These are phyloP conservation scores for Alliaria petiolata DNA, from an alignment of 345 rosid species.

Conservation along the genomic window DNA sequence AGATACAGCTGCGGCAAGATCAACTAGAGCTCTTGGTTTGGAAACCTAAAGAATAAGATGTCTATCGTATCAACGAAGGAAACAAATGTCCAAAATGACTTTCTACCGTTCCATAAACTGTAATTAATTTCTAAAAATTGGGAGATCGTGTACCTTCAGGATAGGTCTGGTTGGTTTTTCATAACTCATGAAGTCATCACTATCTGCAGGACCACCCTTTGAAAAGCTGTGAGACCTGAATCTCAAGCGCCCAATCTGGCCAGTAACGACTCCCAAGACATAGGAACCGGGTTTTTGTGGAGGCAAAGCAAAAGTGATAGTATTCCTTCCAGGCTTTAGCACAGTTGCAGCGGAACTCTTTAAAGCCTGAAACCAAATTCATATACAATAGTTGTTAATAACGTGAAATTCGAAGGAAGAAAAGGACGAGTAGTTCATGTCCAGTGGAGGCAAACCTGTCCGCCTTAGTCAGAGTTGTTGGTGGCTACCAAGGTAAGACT, in stretches of 20 bases:
- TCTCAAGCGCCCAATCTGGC: slow-evolving; percentile 89
- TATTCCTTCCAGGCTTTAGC: slow-evolving; percentile 73
- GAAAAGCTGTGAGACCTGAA: slow-evolving; percentile 97
- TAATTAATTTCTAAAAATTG: slow-evolving; percentile 3
- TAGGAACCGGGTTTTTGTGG: slow-evolving; percentile 95
- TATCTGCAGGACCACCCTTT: slow-evolving; percentile 92
- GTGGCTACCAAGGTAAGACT: slow-evolving; percentile 88
- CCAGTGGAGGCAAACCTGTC: slow-evolving; percentile 56
- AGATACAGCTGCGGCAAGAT: slow-evolving; percentile 81
- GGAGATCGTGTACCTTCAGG: slow-evolving; percentile 57
- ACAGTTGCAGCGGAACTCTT: slow-evolving; percentile 68
- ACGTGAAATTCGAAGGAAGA: neutral
- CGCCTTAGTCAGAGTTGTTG: slow-evolving; percentile 79
- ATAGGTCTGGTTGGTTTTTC: slow-evolving; percentile 94
- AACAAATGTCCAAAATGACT: slow-evolving; percentile 8
- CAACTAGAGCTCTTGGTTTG: slow-evolving; percentile 93
- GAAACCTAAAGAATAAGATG: slow-evolving; percentile 52
- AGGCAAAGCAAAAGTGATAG: slow-evolving; percentile 65
- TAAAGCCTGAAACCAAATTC: slow-evolving; percentile 60
- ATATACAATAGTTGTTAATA: slow-evolving; percentile 1
- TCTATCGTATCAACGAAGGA: slow-evolving; percentile 24
- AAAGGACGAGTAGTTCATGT: slow-evolving; percentile 3
- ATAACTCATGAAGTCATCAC: slow-evolving; percentile 94
- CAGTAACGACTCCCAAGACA: slow-evolving; percentile 91
- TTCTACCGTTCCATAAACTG: neutral